Base-by-base conservation (phyloP, 768 basidiomycete genomes). In the Plicaturopsis crispa region DNA sequence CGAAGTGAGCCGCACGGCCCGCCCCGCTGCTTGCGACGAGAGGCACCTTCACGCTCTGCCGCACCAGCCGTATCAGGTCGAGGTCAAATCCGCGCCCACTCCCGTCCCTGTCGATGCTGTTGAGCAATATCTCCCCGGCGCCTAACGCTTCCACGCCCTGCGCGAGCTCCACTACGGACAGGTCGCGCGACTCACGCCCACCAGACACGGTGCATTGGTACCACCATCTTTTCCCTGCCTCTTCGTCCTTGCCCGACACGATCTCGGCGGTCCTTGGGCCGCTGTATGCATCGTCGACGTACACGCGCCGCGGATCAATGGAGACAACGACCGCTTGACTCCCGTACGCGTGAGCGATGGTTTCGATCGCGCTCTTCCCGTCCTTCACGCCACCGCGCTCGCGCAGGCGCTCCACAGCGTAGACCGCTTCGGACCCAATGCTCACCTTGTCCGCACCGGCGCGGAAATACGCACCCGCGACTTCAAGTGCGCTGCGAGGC, bases 401-500 rank as follows among this genome's bases (percentile, higher is more conserved):
- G 26, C 75, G 75, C 47, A 93, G 63, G 42, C 75, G 77, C 65
- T 98, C 94, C 39, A 96, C 92, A 17, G 92, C 89, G 45, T 84
- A 78, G 13, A 98, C 96, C 1, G 96, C 94, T 49, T 99, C 96
- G 20, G 84, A 86, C 13, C 94, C 94, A 57, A 99, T 92, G 56
- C 88, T 92, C 34, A 99, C 93, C 65, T 99, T 99, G 67, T 99
- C 96, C 6, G 96, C 96, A 4, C 96, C 96, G 4, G 86, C 90
- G 22, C 96, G 81, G 64, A 99, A 99, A 63, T 99, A 99, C 11
- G 83, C 78, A 6, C 88, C 84, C 3, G 96, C 96, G 34, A 98
- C 96, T 57, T 98, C 93, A 41, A 96, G 71, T 11, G 96, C 96
- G 20, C 76, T 70, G 44, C 78, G 84, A 42, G 65, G 66, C 4